Conservation (phyloP, 805 yeast genomes). For the Grigorovia humatica region DNA sequence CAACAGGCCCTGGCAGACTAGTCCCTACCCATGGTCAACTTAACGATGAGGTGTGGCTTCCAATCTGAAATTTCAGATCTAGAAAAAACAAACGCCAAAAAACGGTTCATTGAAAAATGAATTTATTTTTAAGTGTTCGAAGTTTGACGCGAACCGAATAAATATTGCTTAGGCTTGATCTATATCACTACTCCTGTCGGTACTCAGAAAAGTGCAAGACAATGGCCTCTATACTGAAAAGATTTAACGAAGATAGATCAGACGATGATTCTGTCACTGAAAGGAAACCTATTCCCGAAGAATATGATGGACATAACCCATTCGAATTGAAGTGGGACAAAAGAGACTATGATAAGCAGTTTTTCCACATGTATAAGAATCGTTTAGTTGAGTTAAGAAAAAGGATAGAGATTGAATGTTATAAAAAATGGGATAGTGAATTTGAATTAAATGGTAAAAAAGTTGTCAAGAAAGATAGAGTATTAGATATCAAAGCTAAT, state of each 20-base stretch:
- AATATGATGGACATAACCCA: constrained; percentile 8
- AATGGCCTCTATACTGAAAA: constrained; percentile 9
- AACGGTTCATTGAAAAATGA: no score
- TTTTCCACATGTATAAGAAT: constrained; percentile 43
- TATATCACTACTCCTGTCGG: background rate
- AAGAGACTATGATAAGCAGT: constrained; percentile 46
- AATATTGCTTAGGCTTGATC: background rate
- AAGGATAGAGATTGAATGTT: constrained; percentile 36
- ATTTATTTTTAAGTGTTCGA: background rate
- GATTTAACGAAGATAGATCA: constrained; percentile 8
- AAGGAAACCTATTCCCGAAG: constrained; percentile 12
- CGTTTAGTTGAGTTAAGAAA: constrained; percentile 42
- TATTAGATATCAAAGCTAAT: constrained; percentile 33
- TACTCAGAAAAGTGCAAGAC: background rate
- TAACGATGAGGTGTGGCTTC: no score
- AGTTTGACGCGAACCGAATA: no score
- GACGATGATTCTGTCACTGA: constrained; percentile 8
- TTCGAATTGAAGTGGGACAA: constrained; percentile 22
- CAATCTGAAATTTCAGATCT: no score
- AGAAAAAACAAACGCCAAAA: no score
- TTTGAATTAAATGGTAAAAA: constrained; percentile 28
- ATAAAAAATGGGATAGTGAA: constrained; percentile 48
- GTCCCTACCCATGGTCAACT: no score
- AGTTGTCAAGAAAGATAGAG: constrained; percentile 34
- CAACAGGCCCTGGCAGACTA: no score